These are phyloP conservation scores for Leishmania arabica DNA, from an alignment of 208 protist species.

Conservation along the genomic window DNA sequence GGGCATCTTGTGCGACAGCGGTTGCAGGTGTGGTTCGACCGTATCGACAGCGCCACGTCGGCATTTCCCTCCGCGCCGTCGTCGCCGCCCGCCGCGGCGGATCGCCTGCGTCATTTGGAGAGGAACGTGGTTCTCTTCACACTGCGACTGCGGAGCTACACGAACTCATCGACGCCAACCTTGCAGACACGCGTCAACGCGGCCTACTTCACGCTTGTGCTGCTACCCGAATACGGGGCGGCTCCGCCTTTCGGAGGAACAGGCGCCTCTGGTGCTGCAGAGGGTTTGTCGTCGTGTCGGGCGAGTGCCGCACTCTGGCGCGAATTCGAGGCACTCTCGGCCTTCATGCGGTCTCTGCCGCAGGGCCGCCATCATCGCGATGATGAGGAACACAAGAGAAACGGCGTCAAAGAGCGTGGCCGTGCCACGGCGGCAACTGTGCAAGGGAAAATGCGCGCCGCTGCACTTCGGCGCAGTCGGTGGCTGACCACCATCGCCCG, in stretches of 20 bases:
- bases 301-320: constrained; percentile 12
- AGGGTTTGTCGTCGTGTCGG: not conserved
- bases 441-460: constrained; percentile 4
- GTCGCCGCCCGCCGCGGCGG: constrained; percentile 5
- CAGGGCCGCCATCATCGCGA: not conserved
- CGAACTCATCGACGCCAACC: not conserved
- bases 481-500: constrained; percentile 16
- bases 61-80: not conserved
- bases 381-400: not conserved
- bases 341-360: constrained; percentile 11
- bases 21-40: constrained; percentile 19
- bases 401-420: not conserved
- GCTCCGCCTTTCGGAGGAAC: no score
- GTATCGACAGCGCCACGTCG: constrained; percentile 16
- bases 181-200: not conserved
- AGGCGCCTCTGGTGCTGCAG: not conserved
- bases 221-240: constrained; percentile 13
- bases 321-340: constrained; percentile 19
- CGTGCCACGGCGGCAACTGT: not conserved
- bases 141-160: constrained; percentile 5
- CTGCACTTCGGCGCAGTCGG: constrained; percentile 18
- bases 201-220: constrained; percentile 6
- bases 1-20: constrained; percentile 3
- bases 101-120: constrained; percentile 12
- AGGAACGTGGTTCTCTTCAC: constrained; percentile 13